Evolutionary conservation across 352 stramenopile species (phyloP), one percentile per base, ranked within the genome.

Genomic region (Phytophthora pistaciae): DNA sequence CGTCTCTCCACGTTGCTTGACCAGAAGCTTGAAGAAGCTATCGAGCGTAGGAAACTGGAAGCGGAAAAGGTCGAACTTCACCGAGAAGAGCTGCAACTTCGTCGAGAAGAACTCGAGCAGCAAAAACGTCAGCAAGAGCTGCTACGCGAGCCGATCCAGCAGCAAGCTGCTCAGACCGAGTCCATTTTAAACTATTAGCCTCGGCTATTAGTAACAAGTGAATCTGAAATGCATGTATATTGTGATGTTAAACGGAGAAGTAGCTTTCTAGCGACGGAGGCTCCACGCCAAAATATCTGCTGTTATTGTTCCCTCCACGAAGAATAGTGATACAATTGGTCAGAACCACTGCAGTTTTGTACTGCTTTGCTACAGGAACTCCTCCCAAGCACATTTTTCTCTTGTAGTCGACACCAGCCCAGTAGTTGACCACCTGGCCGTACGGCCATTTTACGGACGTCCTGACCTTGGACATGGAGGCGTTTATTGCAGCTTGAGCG

Each of bases 301-400:
- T 50, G 44, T 25, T 5, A 23, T 50, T 50, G n/a, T 50, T 50
- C 11, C 48, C 48, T 31, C 21, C 20, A 29, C 48, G 48, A 18
- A 20, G 21, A 10, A 55, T 55, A 7, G 48, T 55, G 13, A 55
- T 55, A 13, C 48, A 36, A 55, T 55, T 55, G 6, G 48, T 55
- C 13, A 55, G 11, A 29, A 55, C 21, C 9, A 55, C 48, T 18
- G 21, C 48, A 29, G 21, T 29, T 29, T 55, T 31, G 48, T 55
- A 55, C 1, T n/a, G 11, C 21, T 20, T 55, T 21, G 48, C 3
- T 3, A 29, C 48, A 20, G 48, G 48, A 36, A 55, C n/a, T n/a
- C n/a, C n/a, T n/a, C n/a, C n/a, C n/a, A 10, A 8, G 20, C 48
- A 55, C 20, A 5, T 55, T 55, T 55, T 20, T 25, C 5, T n/a